Evolutionary conservation across 2,329 filamentous ascomycete species (phyloP), one percentile per base, ranked within the genome.

Genomic region (Triangularia setosa): DNA sequence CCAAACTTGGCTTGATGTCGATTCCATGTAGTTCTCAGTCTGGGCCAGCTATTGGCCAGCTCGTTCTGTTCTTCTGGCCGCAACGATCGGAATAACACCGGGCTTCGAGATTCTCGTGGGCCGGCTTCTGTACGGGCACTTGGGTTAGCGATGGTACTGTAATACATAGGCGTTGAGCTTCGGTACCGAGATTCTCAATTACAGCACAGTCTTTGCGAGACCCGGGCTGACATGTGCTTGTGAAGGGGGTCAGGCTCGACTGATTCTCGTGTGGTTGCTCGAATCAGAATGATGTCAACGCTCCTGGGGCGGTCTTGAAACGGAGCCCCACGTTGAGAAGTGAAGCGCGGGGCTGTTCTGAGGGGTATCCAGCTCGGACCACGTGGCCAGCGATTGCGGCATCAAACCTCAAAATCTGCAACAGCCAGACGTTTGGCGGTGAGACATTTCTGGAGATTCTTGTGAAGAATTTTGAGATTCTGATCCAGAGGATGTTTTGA

Each of bases 181-280:
- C 40, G 57, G 57, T 59, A 59, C 30, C 57, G 57, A 59, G 57
- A 44, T 59, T 7, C 30, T 40, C 8, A 14, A 44, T 23, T 59
- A 21, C 56, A 58, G 56, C 30, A 18, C 21, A 9, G 18, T 27
- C n/a, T 8, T 27, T 24, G 8, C 48, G 18, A 54, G 21, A 27
- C 24, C 48, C 53, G 53, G 25, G 23, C 12, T 55, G 23, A 35
- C 23, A 21, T 24, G 24, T 58, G 28, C 28, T 21, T 35, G 40
- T 18, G 27, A 21, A 4, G 2, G 5, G 27, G 27, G 7, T 44
- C 18, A 18, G 9, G 33, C n/a, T 59, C 23, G 33, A 35, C 24
- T 25, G 57, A 58, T 58, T 58, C 56, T 48, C n/a, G 57, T 25
- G 35, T 25, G 35, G 28, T 12, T 21, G 33, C 23, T 59, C 33